Percentiles rank a stretch among this genome's conserved stretches.
Conservation (phyloP, 768 basidiomycete species). For the Trametopsis cervina region DNA sequence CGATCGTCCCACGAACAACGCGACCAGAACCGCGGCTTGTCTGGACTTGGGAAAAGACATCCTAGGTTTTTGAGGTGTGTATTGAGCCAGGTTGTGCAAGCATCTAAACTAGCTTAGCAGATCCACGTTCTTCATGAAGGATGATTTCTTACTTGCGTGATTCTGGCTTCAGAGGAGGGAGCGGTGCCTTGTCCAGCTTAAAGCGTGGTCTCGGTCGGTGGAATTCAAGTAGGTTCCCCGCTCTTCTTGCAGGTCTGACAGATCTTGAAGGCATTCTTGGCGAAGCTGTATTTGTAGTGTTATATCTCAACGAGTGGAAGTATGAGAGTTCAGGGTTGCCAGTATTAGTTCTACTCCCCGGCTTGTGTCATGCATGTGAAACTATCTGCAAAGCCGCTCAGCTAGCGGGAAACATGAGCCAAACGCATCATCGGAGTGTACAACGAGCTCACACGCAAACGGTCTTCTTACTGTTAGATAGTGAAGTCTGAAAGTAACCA, state of each 20-base stretch:
- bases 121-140: neutral
- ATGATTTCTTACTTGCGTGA: conserved; percentile 1
- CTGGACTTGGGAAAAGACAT: conserved; percentile 44
- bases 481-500: too few species aligned
- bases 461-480: too few species aligned
- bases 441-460: too few species aligned
- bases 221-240: conserved; percentile 37
- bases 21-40: conserved; percentile 74
- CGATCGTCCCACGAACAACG: conserved; percentile 74
- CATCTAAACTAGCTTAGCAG: conserved; percentile 35
- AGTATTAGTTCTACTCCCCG: too few species aligned
- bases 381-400: too few species aligned
- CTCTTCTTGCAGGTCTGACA: neutral
- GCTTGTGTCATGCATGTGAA: too few species aligned
- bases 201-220: conserved; percentile 38
- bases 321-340: too few species aligned
- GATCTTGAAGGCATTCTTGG: too few species aligned
- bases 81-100: conserved; percentile 45
- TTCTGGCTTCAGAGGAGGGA: conserved; percentile 37
- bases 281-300: too few species aligned
- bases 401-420: too few species aligned
- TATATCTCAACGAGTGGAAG: too few species aligned
- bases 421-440: too few species aligned
- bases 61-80: conserved; percentile 34
- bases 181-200: conserved; percentile 33